Evolutionary conservation across 2,329 filamentous ascomycete genomes (phyloP).

Genomic region (Aspergillus ochraceoroseus): DNA sequence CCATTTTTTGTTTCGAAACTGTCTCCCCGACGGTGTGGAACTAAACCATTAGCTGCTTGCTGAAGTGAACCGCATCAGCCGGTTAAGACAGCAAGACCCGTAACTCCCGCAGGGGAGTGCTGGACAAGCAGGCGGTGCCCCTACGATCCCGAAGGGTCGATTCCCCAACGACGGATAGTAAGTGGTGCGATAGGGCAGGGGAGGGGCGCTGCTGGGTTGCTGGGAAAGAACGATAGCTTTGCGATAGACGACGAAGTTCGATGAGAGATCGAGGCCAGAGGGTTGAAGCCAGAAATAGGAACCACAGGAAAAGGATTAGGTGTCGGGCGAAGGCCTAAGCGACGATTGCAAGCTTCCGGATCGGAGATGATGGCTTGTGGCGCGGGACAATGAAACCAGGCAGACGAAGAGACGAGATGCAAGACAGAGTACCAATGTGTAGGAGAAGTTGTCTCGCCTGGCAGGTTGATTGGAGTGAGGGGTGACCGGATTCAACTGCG

Average conservation of each 20-base stretch:
- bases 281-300: slow-evolving; percentile 13
- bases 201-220: slow-evolving; percentile 10
- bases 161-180: neutral
- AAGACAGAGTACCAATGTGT: slow-evolving; percentile 11
- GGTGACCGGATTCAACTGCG: slow-evolving; percentile 25
- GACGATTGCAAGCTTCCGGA: slow-evolving; percentile 22
- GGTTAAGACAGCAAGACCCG: slow-evolving; percentile 22
- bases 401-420: slow-evolving; percentile 12
- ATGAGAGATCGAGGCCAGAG: slow-evolving; percentile 20
- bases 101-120: slow-evolving; percentile 9
- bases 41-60: slow-evolving; percentile 24
- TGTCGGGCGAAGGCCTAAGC: slow-evolving; percentile 19
- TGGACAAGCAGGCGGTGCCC: slow-evolving; percentile 6
- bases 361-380: slow-evolving; percentile 22
- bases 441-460: slow-evolving; percentile 9
- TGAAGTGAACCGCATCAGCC: slow-evolving; percentile 27
- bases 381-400: slow-evolving; percentile 19
- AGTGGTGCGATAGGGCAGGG: slow-evolving; percentile 13
- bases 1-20: slow-evolving; percentile 63
- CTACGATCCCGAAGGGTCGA: slow-evolving; percentile 5
- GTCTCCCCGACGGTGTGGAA: slow-evolving; percentile 23
- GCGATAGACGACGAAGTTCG: slow-evolving; percentile 15
- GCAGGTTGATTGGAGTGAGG: slow-evolving; percentile 19
- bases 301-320: slow-evolving; percentile 15
- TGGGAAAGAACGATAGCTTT: slow-evolving; percentile 13